Evolutionary conservation across 169 alveolate species (phyloP).

Genomic region (Eimeria sp.): DNA sequence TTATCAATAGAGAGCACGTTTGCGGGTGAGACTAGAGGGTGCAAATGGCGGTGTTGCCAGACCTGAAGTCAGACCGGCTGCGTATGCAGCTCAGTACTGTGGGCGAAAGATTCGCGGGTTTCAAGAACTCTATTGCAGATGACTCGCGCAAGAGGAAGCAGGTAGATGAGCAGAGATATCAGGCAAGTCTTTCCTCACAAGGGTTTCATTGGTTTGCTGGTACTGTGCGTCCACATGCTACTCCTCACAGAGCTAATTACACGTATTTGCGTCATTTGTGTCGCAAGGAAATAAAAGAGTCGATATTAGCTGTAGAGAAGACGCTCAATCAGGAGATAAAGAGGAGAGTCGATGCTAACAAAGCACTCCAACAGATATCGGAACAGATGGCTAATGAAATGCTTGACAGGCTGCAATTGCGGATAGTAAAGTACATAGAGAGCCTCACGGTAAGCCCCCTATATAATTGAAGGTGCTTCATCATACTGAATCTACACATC

Average conservation of each 20-base stretch:
- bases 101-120: slow-evolving; percentile 83
- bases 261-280: neutral
- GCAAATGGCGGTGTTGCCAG: slow-evolving; percentile 54
- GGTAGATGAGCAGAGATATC: slow-evolving; percentile 80
- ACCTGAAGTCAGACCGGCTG: slow-evolving; percentile 81
- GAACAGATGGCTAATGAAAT: slow-evolving; percentile 85
- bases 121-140: slow-evolving; percentile 80
- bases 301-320: slow-evolving; percentile 77
- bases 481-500: neutral
- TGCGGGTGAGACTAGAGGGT: neutral
- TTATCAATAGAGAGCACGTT: neutral
- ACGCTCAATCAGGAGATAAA: slow-evolving; percentile 83
- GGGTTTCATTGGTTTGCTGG: neutral
- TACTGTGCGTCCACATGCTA: neutral
- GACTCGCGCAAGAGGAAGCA: slow-evolving; percentile 74
- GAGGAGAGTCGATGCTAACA: slow-evolving; percentile 83
- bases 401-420: slow-evolving; percentile 83
- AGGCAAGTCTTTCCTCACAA: slow-evolving; percentile 14
- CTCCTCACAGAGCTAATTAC: neutral
- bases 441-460: slow-evolving; percentile 75
- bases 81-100: slow-evolving; percentile 83
- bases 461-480: neutral
- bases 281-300: slow-evolving; percentile 75
- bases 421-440: slow-evolving; percentile 79
- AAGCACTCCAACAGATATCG: slow-evolving; percentile 79